These are phyloP conservation scores for Ramaria rubella DNA, from an alignment of 768 basidiomycete species.

Conservation along the genomic window DNA sequence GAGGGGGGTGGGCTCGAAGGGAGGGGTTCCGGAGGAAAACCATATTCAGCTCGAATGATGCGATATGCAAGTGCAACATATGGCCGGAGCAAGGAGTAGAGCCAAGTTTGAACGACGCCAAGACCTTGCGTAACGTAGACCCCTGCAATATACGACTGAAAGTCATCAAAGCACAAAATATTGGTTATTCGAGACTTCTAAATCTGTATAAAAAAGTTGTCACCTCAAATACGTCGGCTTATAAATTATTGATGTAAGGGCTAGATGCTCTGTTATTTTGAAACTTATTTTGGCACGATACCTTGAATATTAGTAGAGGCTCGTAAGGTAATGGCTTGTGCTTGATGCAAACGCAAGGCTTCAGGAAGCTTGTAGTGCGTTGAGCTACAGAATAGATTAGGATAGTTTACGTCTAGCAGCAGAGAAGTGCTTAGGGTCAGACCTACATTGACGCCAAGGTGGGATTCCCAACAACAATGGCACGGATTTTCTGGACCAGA, in stretches of 20 bases:
- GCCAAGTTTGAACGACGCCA: slow-evolving; percentile 49
- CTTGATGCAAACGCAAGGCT: slow-evolving; percentile 55
- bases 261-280: slow-evolving; percentile 11
- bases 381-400: background rate
- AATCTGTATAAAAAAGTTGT: slow-evolving; percentile 20
- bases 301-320: slow-evolving; percentile 72
- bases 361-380: slow-evolving; percentile 52
- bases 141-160: slow-evolving; percentile 73
- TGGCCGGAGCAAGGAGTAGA: slow-evolving; percentile 54
- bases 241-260: background rate
- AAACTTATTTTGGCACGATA: slow-evolving; percentile 18
- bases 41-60: slow-evolving; percentile 59
- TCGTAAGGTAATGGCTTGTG: slow-evolving; percentile 64
- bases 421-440: slow-evolving; percentile 13
- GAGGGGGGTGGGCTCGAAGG: no score
- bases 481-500: slow-evolving; percentile 61
- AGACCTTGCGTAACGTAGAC: slow-evolving; percentile 67
- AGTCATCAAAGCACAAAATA: background rate
- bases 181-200: no score
- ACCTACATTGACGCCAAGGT: slow-evolving; percentile 65
- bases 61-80: slow-evolving; percentile 58
- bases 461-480: slow-evolving; percentile 65
- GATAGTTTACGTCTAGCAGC: background rate
- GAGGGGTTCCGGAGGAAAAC: slow-evolving; percentile 28
- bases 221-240: slow-evolving; percentile 80